phyloP scores from a whole-genome alignment of 2,329 filamentous ascomycete species.

The Cordyceps farinosa region DNA sequence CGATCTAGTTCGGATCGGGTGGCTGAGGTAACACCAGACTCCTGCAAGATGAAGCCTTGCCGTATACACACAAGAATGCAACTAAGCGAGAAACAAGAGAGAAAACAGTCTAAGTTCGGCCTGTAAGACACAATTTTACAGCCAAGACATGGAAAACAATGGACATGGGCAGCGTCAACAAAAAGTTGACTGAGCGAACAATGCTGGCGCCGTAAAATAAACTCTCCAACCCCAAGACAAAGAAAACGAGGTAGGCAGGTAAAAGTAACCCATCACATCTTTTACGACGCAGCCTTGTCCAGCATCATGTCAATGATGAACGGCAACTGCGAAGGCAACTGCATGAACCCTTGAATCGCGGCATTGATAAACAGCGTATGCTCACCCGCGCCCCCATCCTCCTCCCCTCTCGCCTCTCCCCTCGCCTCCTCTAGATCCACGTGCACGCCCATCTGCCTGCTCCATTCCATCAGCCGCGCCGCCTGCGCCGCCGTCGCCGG shows the following conservation, averaged over 20 bases:
- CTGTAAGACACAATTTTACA: too few relatives aligned
- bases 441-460: conserved; percentile 29
- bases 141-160: not conserved
- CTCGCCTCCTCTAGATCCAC: conserved; percentile 34
- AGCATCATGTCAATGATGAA: conserved; percentile 53
- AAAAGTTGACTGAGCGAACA: too few relatives aligned
- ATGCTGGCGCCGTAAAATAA: too few relatives aligned
- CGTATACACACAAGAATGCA: too few relatives aligned
- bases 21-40: not conserved
- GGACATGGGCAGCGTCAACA: too few relatives aligned
- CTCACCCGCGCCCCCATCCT: not conserved
- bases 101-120: too few relatives aligned
- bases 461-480: conserved; percentile 22
- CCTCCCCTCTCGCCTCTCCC: conserved; percentile 8
- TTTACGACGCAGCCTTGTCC: conserved; percentile 10
- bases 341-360: conserved; percentile 44
- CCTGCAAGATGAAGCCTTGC: not conserved
- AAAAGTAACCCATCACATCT: not conserved
- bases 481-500: conserved; percentile 19
- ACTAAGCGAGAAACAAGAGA: not conserved
- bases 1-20: not conserved
- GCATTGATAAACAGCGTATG: conserved; percentile 59
- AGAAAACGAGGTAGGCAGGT: too few relatives aligned
- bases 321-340: conserved; percentile 43
- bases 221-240: too few relatives aligned